phyloP scores from a whole-genome alignment of 2,329 filamentous ascomycete species.

The Fusarium abutilonis region DNA sequence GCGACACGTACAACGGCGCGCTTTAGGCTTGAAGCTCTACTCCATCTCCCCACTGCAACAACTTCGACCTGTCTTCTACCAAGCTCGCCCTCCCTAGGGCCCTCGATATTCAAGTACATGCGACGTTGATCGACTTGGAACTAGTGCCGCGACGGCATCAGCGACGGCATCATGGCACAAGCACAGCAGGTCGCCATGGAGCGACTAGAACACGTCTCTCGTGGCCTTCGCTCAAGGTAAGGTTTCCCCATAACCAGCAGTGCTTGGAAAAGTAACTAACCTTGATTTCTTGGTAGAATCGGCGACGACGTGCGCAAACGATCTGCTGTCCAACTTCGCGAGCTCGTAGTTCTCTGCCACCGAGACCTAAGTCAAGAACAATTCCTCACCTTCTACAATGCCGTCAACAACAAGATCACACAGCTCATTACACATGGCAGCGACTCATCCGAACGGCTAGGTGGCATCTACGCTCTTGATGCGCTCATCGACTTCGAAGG shows the following conservation, averaged over 20 bases:
- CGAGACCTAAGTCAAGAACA: slow-evolving; percentile 82
- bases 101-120: slow-evolving; percentile 43
- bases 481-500: slow-evolving; percentile 96
- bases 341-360: slow-evolving; percentile 65
- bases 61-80: slow-evolving; percentile 8
- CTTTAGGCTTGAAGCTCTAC: slow-evolving; percentile 24
- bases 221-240: slow-evolving; percentile 66
- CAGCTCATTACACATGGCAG: slow-evolving; percentile 82
- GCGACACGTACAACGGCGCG: slow-evolving; percentile 29
- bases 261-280: not conserved
- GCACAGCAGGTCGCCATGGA: slow-evolving; percentile 65
- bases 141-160: slow-evolving; percentile 46
- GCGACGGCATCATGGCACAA: slow-evolving; percentile 52
- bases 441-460: slow-evolving; percentile 88
- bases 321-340: slow-evolving; percentile 63
- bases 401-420: slow-evolving; percentile 67
- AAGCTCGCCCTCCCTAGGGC: slow-evolving; percentile 12
- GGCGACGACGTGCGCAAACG: slow-evolving; percentile 63
- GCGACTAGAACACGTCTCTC: slow-evolving; percentile 63
- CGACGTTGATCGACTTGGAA: slow-evolving; percentile 37
- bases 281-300: slow-evolving; percentile 44
- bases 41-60: slow-evolving; percentile 13
- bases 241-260: slow-evolving; percentile 19
- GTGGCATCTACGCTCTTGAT: slow-evolving; percentile 91
- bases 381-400: slow-evolving; percentile 70